Percentiles rank a stretch among this genome's conserved stretches.
phyloP scores from a whole-genome alignment of 2,329 filamentous ascomycete species.

The Phyllosticta citribraziliensis region DNA sequence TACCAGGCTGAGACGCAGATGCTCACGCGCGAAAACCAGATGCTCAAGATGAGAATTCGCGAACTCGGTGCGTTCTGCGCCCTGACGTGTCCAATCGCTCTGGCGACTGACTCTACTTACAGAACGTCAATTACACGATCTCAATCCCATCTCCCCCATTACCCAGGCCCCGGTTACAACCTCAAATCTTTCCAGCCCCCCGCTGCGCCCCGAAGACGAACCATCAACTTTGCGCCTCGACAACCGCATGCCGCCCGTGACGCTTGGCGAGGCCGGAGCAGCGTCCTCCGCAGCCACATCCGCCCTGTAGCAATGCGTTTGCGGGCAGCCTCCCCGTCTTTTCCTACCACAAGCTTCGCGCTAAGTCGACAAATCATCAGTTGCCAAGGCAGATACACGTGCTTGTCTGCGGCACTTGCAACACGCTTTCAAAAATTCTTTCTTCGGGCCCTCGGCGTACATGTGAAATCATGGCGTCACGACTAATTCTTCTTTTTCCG shows the following conservation, averaged over 20 bases:
- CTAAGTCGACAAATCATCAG: background rate
- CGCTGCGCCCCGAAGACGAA: constrained; percentile 10
- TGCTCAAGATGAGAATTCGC: constrained; percentile 64
- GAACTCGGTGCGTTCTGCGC: constrained; percentile 50
- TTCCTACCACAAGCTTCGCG: background rate
- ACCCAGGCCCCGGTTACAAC: constrained; percentile 22
- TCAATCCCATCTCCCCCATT: constrained; percentile 22
- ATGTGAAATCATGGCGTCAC: background rate
- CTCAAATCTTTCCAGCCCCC: constrained; percentile 19
- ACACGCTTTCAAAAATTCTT: background rate
- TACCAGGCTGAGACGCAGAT: constrained; percentile 77
- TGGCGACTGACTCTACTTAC: background rate
- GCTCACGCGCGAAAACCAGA: constrained; percentile 69
- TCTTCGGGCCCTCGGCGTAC: background rate
- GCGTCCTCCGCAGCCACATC: background rate
- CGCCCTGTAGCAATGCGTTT: background rate
- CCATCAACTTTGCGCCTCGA: background rate
- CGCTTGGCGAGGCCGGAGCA: constrained; percentile 2
- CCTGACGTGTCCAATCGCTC: too few species aligned
- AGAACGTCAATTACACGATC: constrained; percentile 27
- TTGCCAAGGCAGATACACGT: background rate
- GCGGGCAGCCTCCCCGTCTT: background rate
- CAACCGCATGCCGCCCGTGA: background rate
- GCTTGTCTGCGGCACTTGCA: background rate
- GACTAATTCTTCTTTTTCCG: background rate